Conservation (phyloP, 2,329 filamentous ascomycete genomes). For the Alternaria hordeiaustralica region DNA sequence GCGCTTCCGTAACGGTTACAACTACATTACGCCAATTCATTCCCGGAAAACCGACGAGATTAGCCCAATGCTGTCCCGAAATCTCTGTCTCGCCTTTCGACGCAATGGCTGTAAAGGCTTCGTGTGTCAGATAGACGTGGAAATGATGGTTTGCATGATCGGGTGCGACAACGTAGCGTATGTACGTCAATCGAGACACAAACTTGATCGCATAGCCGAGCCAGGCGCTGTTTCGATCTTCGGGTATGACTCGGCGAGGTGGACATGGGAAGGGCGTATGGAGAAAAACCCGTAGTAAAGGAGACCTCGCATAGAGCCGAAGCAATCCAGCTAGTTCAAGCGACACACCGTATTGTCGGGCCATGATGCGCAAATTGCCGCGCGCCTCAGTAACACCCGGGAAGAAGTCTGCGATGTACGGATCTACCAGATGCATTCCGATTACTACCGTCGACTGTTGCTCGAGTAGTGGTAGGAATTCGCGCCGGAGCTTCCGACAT, state of each 20-base stretch:
- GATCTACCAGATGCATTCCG: background rate
- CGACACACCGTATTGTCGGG: background rate
- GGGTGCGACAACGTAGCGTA: background rate
- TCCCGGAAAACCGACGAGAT: background rate
- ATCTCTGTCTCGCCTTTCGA: background rate
- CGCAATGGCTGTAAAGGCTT: background rate
- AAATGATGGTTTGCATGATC: background rate
- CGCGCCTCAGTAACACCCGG: background rate
- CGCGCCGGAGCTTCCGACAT: background rate
- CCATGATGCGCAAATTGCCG: background rate
- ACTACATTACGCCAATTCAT: background rate
- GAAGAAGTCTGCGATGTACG: background rate
- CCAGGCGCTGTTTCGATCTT: background rate
- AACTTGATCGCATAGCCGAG: background rate
- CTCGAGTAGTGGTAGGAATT: background rate
- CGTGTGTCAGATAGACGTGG: background rate
- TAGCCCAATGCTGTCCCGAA: background rate
- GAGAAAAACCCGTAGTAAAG: background rate
- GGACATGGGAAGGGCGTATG: background rate
- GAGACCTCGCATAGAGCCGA: background rate
- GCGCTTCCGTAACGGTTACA: background rate
- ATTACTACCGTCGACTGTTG: background rate
- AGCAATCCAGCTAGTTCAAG: background rate
- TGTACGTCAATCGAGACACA: background rate
- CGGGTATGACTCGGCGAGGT: background rate